A percentile compares a stretch with the other conserved stretches of the same genome.
These are phyloP conservation scores for Phytopythium aichiense DNA, from an alignment of 352 stramenopile species.

Conservation along the genomic window DNA sequence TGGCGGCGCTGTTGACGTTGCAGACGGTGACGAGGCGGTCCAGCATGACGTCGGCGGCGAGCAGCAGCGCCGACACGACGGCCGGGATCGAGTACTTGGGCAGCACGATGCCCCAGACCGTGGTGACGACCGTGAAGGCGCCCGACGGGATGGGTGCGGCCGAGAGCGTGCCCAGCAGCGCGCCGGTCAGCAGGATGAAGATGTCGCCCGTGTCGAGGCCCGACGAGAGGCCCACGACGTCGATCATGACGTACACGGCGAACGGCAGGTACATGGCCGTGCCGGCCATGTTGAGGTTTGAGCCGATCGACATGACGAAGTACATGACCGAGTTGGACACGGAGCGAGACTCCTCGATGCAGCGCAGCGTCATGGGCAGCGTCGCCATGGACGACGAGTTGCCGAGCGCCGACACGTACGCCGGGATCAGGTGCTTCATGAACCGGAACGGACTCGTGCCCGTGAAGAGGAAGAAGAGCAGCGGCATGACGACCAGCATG, in stretches of 20 bases:
- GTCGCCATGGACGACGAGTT: slow-evolving; percentile 73
- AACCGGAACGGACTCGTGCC: slow-evolving; percentile 65
- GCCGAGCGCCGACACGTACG: slow-evolving; percentile 69
- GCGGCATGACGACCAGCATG: slow-evolving; percentile 56
- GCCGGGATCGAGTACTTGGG: slow-evolving; percentile 41
- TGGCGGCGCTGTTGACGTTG: slow-evolving; percentile 74
- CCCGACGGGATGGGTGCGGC: slow-evolving; percentile 55
- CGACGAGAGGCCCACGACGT: slow-evolving; percentile 36
- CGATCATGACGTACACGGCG: slow-evolving; percentile 69
- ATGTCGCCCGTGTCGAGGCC: slow-evolving; percentile 34
- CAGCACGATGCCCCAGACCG: slow-evolving; percentile 70
- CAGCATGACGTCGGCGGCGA: slow-evolving; percentile 66
- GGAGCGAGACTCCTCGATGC: slow-evolving; percentile 50
- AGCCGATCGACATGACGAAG: slow-evolving; percentile 68
- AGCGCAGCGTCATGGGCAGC: slow-evolving; percentile 56
- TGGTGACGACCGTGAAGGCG: slow-evolving; percentile 58
- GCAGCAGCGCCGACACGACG: slow-evolving; percentile 58
- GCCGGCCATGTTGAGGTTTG: slow-evolving; percentile 69
- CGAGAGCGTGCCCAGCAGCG: slow-evolving; percentile 56
- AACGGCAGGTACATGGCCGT: slow-evolving; percentile 74
- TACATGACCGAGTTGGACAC: slow-evolving; percentile 61
- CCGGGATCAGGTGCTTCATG: slow-evolving; percentile 64
- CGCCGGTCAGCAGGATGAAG: slow-evolving; percentile 45
- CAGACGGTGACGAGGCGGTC: slow-evolving; percentile 68
- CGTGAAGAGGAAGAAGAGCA: slow-evolving; percentile 55